phyloP scores from a whole-genome alignment of 2,329 filamentous ascomycete genomes.

The Colletotrichum falcatum region DNA sequence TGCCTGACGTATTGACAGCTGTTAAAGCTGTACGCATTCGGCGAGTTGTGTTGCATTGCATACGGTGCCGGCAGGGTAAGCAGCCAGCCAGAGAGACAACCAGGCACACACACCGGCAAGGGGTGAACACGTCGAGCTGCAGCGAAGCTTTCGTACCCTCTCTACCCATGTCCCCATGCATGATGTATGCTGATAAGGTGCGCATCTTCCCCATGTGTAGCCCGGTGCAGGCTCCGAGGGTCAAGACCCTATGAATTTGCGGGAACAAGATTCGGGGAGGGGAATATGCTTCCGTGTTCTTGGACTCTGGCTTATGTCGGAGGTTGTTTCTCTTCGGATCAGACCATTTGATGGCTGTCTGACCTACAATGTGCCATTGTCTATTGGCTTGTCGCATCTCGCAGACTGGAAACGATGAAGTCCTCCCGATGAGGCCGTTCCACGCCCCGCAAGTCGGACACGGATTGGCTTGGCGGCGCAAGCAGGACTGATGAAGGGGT shows the following conservation, averaged over 20 bases:
- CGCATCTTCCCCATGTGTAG: background rate
- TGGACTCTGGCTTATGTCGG: background rate
- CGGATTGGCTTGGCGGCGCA: background rate
- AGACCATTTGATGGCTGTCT: background rate
- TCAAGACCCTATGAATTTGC: background rate
- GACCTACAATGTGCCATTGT: background rate
- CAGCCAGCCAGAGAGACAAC: background rate
- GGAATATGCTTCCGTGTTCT: background rate
- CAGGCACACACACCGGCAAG: slow-evolving; percentile 4
- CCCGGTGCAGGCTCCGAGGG: background rate
- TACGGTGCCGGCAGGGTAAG: slow-evolving; percentile 11
- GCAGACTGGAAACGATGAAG: background rate
- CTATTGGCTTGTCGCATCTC: background rate
- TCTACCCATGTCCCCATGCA: background rate
- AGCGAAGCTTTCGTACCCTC: background rate
- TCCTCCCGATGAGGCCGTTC: background rate
- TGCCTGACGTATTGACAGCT: background rate
- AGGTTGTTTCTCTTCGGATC: too few relatives aligned
- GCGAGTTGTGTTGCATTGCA: slow-evolving; percentile 25
- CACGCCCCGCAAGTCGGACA: background rate
- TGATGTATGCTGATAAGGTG: background rate
- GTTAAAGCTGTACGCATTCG: slow-evolving; percentile 4
- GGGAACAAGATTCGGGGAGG: background rate
- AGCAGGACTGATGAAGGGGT: too few relatives aligned
- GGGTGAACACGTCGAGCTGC: slow-evolving; percentile 25